phyloP scores from a whole-genome alignment of 257 asterid species.

The Plantago major region DNA sequence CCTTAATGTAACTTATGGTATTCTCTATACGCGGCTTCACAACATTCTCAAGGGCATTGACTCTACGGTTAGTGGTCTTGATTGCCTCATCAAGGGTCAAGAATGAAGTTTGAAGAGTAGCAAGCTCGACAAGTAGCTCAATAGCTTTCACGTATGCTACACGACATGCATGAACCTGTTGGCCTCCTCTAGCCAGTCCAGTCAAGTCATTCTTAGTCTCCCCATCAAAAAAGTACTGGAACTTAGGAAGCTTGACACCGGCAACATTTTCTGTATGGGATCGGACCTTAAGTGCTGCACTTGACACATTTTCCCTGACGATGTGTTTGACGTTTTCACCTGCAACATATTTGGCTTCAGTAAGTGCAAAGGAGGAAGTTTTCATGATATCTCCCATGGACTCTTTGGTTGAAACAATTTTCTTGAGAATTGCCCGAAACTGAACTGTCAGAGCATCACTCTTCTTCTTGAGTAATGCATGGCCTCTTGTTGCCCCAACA shows the following conservation, averaged over 20 bases:
- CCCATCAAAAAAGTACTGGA: conserved; percentile 38
- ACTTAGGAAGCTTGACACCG: conserved; percentile 55
- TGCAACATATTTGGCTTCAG: conserved; percentile 50
- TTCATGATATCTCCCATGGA: conserved; percentile 47
- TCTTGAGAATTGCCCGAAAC: conserved; percentile 44
- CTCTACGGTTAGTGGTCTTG: conserved; percentile 60
- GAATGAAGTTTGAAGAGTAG: conserved; percentile 46
- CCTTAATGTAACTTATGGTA: conserved; percentile 48
- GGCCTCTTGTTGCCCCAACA: conserved; percentile 51
- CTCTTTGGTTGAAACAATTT: conserved; percentile 45
- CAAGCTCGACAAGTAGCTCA: conserved; percentile 53
- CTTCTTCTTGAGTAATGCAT: conserved; percentile 52
- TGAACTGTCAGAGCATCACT: conserved; percentile 51
- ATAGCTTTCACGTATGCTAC: conserved; percentile 46
- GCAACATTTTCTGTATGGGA: conserved; percentile 47
- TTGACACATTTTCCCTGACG: conserved; percentile 40
- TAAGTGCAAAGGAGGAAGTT: conserved; percentile 41
- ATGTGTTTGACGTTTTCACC: conserved; percentile 48
- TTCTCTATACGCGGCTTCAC: conserved; percentile 52
- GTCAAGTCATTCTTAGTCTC: conserved; percentile 46
- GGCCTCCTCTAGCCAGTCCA: conserved; percentile 54
- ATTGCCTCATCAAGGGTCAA: conserved; percentile 57
- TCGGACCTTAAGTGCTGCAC: conserved; percentile 37
- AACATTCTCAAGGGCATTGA: conserved; percentile 50
- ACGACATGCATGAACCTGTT: conserved; percentile 48